phyloP scores from a whole-genome alignment of 192 early-diverging fungal species.

The Coemansia sp. region DNA sequence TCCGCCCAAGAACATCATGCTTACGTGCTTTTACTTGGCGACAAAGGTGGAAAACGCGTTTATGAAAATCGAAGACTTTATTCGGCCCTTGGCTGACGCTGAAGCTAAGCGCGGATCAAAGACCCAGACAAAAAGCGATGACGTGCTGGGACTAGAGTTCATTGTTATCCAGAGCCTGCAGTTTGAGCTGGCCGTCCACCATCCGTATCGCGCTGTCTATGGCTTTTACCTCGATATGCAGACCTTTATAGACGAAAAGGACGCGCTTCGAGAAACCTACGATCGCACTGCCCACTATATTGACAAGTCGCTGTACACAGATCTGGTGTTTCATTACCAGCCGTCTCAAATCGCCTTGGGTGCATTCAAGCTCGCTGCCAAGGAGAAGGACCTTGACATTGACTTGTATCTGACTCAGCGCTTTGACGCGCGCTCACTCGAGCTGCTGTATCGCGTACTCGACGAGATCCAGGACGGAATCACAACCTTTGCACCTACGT shows the following conservation, averaged over 20 bases:
- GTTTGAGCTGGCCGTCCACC: slow-evolving; percentile 74
- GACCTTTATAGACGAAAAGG: slow-evolving; percentile 30
- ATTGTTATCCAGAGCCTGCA: slow-evolving; percentile 70
- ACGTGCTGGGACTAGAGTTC: slow-evolving; percentile 68
- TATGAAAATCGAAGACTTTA: slow-evolving; percentile 75
- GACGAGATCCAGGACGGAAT: slow-evolving; percentile 59
- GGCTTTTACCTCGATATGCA: slow-evolving; percentile 79
- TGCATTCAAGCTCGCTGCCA: slow-evolving; percentile 62
- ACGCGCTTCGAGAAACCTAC: slow-evolving; percentile 50
- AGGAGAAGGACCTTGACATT: slow-evolving; percentile 59
- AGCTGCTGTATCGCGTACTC: slow-evolving; percentile 54
- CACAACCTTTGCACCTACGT: slow-evolving; percentile 36
- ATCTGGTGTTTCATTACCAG: slow-evolving; percentile 74
- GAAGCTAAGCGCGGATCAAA: slow-evolving; percentile 48
- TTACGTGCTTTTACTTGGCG: slow-evolving; percentile 76
- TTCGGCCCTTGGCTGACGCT: slow-evolving; percentile 34
- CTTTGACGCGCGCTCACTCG: slow-evolving; percentile 48
- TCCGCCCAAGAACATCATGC: slow-evolving; percentile 75
- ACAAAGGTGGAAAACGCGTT: slow-evolving; percentile 75
- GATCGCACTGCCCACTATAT: slow-evolving; percentile 59
- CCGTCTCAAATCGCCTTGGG: slow-evolving; percentile 77
- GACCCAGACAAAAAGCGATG: slow-evolving; percentile 45
- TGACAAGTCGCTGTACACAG: slow-evolving; percentile 66
- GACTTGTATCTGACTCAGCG: slow-evolving; percentile 53
- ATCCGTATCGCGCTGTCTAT: slow-evolving; percentile 69